Evolutionary conservation across 2,329 filamentous ascomycete species (phyloP).

Genomic region (Parascedosporium putredinis): DNA sequence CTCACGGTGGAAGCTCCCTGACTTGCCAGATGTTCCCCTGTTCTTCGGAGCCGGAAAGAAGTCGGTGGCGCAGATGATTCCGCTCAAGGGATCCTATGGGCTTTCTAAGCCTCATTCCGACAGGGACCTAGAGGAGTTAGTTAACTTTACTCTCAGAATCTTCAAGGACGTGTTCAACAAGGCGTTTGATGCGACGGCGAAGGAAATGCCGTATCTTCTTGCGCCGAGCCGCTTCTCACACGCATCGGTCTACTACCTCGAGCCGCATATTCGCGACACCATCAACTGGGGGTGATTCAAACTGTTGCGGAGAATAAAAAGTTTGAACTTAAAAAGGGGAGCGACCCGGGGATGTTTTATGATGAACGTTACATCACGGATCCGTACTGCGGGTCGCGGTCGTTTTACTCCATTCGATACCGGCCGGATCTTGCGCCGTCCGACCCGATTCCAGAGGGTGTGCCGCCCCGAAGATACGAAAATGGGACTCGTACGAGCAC

Average conservation of each 20-base stretch:
- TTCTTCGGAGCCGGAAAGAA: slow-evolving; percentile 56
- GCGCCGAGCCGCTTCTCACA: slow-evolving; percentile 41
- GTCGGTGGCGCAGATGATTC: slow-evolving; percentile 44
- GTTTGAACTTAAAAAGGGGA: slow-evolving; percentile 25
- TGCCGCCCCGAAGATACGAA: slow-evolving; percentile 35
- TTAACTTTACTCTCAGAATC: slow-evolving; percentile 61
- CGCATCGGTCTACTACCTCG: slow-evolving; percentile 8
- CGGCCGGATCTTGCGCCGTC: slow-evolving; percentile 49
- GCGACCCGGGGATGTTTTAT: slow-evolving; percentile 38
- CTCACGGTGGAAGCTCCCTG: slow-evolving; percentile 54
- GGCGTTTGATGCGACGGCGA: slow-evolving; percentile 52
- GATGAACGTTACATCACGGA: slow-evolving; percentile 44
- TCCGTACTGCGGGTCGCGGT: slow-evolving; percentile 51
- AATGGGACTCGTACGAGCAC: slow-evolving; percentile 28
- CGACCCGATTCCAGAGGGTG: slow-evolving; percentile 52
- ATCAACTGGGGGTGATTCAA: slow-evolving; percentile 55
- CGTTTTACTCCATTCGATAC: slow-evolving; percentile 44
- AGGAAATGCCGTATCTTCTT: slow-evolving; percentile 73
- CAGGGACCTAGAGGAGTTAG: slow-evolving; percentile 40
- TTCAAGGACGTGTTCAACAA: slow-evolving; percentile 90
- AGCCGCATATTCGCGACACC: slow-evolving; percentile 14
- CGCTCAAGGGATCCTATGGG: slow-evolving; percentile 31
- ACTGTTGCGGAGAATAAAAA: slow-evolving; percentile 23
- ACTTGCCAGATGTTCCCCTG: slow-evolving; percentile 57
- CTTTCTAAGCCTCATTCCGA: slow-evolving; percentile 25